A percentile compares a stretch with the other conserved stretches of the same genome.
Conservation (phyloP, 306 rosid species). For the Prunus kanzakura region DNA sequence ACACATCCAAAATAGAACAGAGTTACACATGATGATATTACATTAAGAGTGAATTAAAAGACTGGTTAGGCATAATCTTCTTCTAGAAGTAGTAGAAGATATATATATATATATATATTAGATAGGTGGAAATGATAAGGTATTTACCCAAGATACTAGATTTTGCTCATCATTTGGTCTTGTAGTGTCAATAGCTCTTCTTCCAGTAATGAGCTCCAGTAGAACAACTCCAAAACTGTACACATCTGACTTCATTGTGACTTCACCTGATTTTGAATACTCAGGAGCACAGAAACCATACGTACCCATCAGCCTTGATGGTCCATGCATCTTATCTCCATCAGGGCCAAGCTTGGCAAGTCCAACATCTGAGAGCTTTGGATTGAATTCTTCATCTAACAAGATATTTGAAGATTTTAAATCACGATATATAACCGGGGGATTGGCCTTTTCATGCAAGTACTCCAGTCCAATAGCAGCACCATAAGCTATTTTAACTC, state of each 20-base stretch:
- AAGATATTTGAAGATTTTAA: conserved; percentile 69
- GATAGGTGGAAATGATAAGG: not conserved
- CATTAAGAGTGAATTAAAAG: not conserved
- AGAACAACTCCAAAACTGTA: conserved; percentile 83
- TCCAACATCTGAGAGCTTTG: conserved; percentile 82
- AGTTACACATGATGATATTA: not conserved
- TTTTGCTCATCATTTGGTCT: conserved; percentile 71
- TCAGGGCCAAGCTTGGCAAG: conserved; percentile 52
- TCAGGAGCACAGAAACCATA: conserved; percentile 92
- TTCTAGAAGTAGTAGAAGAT: not conserved
- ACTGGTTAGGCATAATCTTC: too few species aligned
- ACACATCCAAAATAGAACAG: not conserved
- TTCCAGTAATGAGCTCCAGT: conserved; percentile 81
- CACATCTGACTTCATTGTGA: conserved; percentile 77
- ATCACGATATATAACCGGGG: conserved; percentile 72
- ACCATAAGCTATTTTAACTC: conserved; percentile 68
- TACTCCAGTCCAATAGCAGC: conserved; percentile 77
- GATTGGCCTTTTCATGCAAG: conserved; percentile 76
- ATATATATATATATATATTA: not conserved
- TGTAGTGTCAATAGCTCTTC: conserved; percentile 75
- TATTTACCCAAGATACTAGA: conserved; percentile 78
- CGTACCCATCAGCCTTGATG: conserved; percentile 79
- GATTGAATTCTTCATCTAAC: conserved; percentile 54
- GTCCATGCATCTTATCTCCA: conserved; percentile 47
- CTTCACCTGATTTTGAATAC: conserved; percentile 57